phyloP scores from a whole-genome alignment of 106 monocot genomes.

The Allium cepa region DNA sequence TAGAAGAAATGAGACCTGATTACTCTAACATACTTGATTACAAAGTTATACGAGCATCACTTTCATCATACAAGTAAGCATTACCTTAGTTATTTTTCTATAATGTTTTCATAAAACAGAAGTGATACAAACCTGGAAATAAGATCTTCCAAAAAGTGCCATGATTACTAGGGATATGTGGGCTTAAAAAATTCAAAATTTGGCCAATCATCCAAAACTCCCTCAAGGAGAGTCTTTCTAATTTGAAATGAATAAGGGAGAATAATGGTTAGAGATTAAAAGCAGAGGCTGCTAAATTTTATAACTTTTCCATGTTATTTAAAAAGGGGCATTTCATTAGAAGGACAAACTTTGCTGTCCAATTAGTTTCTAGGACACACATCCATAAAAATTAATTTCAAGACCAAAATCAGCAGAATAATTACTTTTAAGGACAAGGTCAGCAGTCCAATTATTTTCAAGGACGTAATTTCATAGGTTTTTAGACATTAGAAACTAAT shows the following conservation, averaged over 20 bases:
- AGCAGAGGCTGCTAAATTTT: neutral
- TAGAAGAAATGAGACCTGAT: conserved; percentile 81
- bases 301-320: too few species aligned
- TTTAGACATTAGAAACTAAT: too few species aligned
- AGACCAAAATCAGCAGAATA: too few species aligned
- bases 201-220: conserved; percentile 79
- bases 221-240: conserved; percentile 35
- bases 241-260: conserved; percentile 32
- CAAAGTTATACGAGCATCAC: neutral
- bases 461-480: too few species aligned
- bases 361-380: too few species aligned
- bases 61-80: conserved; percentile 14
- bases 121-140: conserved; percentile 39
- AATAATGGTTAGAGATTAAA: conserved; percentile 29
- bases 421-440: too few species aligned
- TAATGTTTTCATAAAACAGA: too few species aligned
- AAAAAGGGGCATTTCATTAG: too few species aligned
- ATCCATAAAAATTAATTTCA: too few species aligned
- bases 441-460: too few species aligned
- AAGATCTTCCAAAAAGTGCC: conserved; percentile 50
- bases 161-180: conserved; percentile 46
- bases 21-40: conserved; percentile 60
- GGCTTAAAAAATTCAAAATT: conserved; percentile 56
- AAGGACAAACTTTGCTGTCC: too few species aligned
- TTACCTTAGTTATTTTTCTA: too few species aligned